phyloP scores from a whole-genome alignment of 2,329 filamentous ascomycete species.

The Colletotrichum costaricense region DNA sequence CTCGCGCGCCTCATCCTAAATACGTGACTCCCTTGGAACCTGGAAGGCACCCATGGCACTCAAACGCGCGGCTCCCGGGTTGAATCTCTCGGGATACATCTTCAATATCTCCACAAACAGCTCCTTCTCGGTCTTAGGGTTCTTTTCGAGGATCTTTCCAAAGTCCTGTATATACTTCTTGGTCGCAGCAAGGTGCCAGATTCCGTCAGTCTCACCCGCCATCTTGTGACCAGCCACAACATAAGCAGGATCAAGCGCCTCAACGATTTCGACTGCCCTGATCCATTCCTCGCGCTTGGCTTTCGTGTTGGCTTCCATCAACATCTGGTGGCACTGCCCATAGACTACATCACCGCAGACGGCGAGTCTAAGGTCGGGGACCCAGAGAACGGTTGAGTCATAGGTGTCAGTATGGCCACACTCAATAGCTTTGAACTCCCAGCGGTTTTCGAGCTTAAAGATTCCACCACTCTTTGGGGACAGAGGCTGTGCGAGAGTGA shows the following conservation, averaged over 20 bases:
- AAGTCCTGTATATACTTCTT: conserved; percentile 43
- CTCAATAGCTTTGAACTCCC: neutral
- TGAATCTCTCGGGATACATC: conserved; percentile 33
- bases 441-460: neutral
- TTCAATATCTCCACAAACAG: neutral
- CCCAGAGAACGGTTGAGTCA: conserved; percentile 47
- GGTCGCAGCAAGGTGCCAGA: conserved; percentile 40
- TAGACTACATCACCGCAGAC: conserved; percentile 53
- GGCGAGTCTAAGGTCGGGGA: conserved; percentile 47
- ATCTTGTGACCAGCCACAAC: conserved; percentile 47
- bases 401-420: neutral
- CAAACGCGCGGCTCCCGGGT: conserved; percentile 25
- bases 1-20: too few species aligned
- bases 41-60: conserved; percentile 16
- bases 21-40: neutral
- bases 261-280: conserved; percentile 44
- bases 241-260: conserved; percentile 42
- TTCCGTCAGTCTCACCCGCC: conserved; percentile 41
- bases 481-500: neutral
- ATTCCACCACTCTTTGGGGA: neutral
- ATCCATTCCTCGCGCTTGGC: conserved; percentile 47
- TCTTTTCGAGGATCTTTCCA: neutral
- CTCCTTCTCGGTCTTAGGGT: conserved; percentile 11
- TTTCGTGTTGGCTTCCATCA: conserved; percentile 47
- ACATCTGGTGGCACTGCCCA: conserved; percentile 48